These are phyloP conservation scores for Solanum habrochaites DNA, from an alignment of 257 asterid genomes.

Conservation along the genomic window DNA sequence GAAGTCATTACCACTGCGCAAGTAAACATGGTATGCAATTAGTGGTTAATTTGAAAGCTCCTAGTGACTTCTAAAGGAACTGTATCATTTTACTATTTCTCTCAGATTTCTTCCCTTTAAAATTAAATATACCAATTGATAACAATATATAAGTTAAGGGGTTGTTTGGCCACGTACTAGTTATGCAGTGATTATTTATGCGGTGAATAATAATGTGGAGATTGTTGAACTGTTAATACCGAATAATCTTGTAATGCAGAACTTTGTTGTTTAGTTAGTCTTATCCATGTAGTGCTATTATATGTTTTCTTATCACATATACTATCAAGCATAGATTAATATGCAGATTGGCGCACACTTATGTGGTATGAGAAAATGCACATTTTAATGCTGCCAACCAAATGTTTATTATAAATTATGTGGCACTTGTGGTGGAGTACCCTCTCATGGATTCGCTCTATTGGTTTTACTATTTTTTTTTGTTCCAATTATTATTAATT, in stretches of 20 bases:
- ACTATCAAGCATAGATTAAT: neutral
- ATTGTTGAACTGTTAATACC: neutral
- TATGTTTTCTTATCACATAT: neutral
- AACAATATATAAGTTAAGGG: neutral
- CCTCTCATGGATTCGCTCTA: neutral
- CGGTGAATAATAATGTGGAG: neutral
- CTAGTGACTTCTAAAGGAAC: neutral
- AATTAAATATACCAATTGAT: neutral
- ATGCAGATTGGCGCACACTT: neutral
- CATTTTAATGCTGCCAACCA: neutral
- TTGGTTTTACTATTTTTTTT: neutral
- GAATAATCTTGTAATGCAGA: neutral
- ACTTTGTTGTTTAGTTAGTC: neutral
- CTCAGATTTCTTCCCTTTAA: neutral
- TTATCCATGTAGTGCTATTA: neutral
- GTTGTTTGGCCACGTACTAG: neutral
- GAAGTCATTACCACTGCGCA: constrained; percentile 83
- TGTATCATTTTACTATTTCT: neutral
- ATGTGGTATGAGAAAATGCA: neutral
- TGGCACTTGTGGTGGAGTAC: neutral
- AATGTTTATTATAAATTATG: neutral
- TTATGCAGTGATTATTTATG: neutral
- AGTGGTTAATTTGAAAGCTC: neutral
- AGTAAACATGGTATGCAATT: constrained; percentile 77
- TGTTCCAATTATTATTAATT: neutral